Conservation (phyloP, 441 rosid genomes). For the Codiaeum variegatum region DNA sequence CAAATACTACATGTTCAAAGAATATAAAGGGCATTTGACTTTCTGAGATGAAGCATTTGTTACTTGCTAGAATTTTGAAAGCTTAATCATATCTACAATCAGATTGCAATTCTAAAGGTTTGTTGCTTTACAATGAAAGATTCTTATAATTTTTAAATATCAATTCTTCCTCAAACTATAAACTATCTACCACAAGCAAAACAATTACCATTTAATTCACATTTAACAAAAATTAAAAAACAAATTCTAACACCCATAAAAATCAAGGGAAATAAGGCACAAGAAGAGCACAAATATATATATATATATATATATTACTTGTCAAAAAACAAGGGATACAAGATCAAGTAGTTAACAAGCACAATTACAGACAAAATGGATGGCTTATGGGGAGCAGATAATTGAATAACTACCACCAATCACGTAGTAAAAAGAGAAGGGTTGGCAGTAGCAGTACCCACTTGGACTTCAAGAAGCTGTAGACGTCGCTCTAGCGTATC, state of each 20-base stretch:
- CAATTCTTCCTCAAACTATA: neutral
- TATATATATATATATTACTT: neutral
- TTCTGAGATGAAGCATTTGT: neutral
- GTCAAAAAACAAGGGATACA: neutral
- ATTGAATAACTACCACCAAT: neutral
- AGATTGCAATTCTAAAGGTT: neutral
- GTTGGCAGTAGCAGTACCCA: constrained; percentile 80
- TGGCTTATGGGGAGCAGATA: neutral
- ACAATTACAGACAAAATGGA: constrained; percentile 15
- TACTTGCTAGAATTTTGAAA: neutral
- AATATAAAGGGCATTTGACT: neutral
- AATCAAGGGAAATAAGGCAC: neutral
- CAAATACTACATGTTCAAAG: neutral
- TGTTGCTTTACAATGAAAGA: neutral
- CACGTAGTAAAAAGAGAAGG: constrained; percentile 59
- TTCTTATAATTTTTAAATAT: neutral
- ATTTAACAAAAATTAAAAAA: neutral
- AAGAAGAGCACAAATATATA: neutral
- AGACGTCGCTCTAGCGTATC: constrained; percentile 86
- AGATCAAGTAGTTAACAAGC: neutral
- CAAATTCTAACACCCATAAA: neutral
- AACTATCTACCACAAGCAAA: neutral
- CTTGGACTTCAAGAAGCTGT: constrained; percentile 88
- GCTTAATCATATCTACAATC: neutral
- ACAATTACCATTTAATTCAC: neutral